Evolutionary conservation across 345 rosid species (phyloP).

Genomic region (Bruguiera parviflora): DNA sequence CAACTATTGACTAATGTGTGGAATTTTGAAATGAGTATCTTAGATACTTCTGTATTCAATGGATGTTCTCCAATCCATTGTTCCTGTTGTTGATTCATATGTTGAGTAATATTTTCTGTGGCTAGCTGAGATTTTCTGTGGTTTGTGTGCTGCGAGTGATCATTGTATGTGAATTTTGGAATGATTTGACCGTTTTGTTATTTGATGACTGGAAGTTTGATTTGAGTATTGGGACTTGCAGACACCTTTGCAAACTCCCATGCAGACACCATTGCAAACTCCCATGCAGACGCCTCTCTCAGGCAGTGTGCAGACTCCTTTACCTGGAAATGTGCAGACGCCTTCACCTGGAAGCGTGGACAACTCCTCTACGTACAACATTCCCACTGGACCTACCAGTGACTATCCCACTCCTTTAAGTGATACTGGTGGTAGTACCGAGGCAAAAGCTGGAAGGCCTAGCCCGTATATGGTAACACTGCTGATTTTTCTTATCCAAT

Average conservation of each 20-base stretch:
- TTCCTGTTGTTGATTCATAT: too few species aligned
- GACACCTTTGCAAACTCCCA: slow-evolving; percentile 87
- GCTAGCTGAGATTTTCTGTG: too few species aligned
- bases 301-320: background rate
- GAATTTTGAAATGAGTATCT: too few species aligned
- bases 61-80: too few species aligned
- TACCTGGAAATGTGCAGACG: slow-evolving; percentile 11
- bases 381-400: slow-evolving; percentile 71
- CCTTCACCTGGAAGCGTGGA: slow-evolving; percentile 49
- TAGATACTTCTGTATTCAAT: too few species aligned
- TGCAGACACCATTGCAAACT: slow-evolving; percentile 88
- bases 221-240: slow-evolving; percentile 25
- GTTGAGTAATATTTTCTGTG: too few species aligned
- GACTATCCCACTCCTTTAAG: slow-evolving; percentile 82
- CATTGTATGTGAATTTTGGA: slow-evolving; percentile 1
- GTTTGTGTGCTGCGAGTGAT: background rate
- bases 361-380: slow-evolving; percentile 68
- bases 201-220: background rate
- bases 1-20: too few species aligned
- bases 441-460: slow-evolving; percentile 69
- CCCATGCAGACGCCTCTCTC: slow-evolving; percentile 63
- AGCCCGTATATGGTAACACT: slow-evolving; percentile 70
- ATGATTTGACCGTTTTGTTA: background rate
- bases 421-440: slow-evolving; percentile 54
- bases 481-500: background rate